Conservation (phyloP, 2,329 filamentous ascomycete species). For the Neofusicoccum laricinum region DNA sequence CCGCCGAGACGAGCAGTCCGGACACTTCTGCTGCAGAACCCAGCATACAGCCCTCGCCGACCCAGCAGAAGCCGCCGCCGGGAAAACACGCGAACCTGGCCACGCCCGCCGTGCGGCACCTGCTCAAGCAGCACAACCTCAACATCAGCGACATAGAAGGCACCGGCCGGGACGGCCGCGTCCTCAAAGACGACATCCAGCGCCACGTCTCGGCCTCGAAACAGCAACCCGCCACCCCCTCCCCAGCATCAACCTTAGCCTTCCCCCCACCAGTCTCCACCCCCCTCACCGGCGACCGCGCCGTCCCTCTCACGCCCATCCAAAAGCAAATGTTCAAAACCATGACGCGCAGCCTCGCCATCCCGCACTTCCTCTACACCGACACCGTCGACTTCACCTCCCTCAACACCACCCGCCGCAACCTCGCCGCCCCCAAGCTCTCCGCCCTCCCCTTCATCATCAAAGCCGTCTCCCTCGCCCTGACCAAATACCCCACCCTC, state of each 20-base stretch:
- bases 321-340: conserved; percentile 95
- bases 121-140: conserved; percentile 75
- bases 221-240: conserved; percentile 21
- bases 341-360: conserved; percentile 88
- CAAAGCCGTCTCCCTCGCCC: conserved; percentile 85
- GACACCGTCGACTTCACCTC: conserved; percentile 82
- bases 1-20: conserved; percentile 19
- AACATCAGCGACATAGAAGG: conserved; percentile 76
- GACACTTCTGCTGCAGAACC: conserved; percentile 1
- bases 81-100: conserved; percentile 73
- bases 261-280: conserved; percentile 29
- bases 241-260: conserved; percentile 27
- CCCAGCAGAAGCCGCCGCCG: conserved; percentile 30
- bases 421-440: conserved; percentile 56
- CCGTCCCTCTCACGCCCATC: conserved; percentile 68
- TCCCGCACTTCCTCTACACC: conserved; percentile 94
- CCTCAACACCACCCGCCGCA: conserved; percentile 68
- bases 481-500: conserved; percentile 78
- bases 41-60: not conserved
- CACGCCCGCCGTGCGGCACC: conserved; percentile 86
- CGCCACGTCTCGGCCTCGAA: conserved; percentile 50
- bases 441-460: conserved; percentile 93
- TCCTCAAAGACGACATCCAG: conserved; percentile 88
- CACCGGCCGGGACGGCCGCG: conserved; percentile 85
- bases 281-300: conserved; percentile 57